A percentile compares a stretch with the other conserved stretches of the same genome.
Evolutionary conservation across 768 basidiomycete species (phyloP).

Genomic region (Hebeloma cylindrosporum): DNA sequence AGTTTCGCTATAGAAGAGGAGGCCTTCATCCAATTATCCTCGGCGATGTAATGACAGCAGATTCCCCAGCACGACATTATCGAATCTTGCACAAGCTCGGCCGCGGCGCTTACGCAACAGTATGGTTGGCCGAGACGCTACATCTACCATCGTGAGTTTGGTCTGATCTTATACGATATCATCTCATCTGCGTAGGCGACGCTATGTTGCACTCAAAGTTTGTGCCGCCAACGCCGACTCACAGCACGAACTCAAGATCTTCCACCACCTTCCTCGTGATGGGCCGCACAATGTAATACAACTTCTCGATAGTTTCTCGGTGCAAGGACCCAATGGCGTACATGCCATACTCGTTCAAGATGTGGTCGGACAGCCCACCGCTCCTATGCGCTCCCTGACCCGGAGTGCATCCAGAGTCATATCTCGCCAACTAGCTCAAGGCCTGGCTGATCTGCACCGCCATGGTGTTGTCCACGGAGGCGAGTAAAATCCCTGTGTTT

Average conservation of each 20-base stretch:
- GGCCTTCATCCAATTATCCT: conserved; percentile 10
- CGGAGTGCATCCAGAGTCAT: neutral
- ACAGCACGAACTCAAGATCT: conserved; percentile 5
- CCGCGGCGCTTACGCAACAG: conserved; percentile 13
- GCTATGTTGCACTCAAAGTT: conserved; percentile 10
- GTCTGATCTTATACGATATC: neutral
- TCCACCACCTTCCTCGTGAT: conserved; percentile 1
- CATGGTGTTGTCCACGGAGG: conserved; percentile 14
- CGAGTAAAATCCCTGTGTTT: neutral
- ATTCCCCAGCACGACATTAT: conserved; percentile 2
- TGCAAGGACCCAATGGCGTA: conserved; percentile 14
- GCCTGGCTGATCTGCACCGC: conserved; percentile 11
- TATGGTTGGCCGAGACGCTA: conserved; percentile 8
- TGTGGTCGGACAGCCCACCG: conserved; percentile 5
- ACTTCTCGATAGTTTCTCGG: too few species aligned
- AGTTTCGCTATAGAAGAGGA: conserved; percentile 6
- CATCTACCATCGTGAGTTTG: conserved; percentile 4
- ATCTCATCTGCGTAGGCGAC: neutral
- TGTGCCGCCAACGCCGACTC: conserved; percentile 9
- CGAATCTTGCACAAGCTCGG: conserved; percentile 16
- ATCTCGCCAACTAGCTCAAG: conserved; percentile 8
- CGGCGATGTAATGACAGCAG: conserved; percentile 5
- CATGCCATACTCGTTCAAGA: conserved; percentile 13
- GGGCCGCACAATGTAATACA: conserved; percentile 6
- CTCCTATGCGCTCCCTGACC: neutral